Evolutionary conservation across 1,284 basidiomycete genomes (phyloP).

Genomic region (Neonothopanus nambi): DNA sequence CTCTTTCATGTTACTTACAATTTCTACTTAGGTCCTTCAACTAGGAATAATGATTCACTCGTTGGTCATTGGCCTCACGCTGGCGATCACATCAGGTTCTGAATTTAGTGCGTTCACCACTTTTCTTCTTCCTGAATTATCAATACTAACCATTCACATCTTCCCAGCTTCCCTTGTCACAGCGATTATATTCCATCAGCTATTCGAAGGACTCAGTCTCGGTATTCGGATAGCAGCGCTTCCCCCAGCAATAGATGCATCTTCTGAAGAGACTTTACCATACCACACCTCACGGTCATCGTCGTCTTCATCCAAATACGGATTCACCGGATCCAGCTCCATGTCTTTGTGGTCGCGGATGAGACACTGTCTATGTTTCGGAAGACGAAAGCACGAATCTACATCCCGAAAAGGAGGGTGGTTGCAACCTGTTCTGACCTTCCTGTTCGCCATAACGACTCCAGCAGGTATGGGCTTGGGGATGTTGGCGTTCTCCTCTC

Average conservation of each 20-base stretch:
- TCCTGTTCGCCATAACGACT: conserved; percentile 71
- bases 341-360: background rate
- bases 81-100: conserved; percentile 63
- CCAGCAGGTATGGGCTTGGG: conserved; percentile 67
- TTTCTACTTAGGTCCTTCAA: conserved; percentile 60
- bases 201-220: conserved; percentile 78
- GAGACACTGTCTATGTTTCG: no score
- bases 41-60: conserved; percentile 83
- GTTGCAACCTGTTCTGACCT: conserved; percentile 56
- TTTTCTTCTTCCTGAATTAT: background rate
- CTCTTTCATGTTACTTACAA: no score
- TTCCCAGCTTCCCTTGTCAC: conserved; percentile 64
- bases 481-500: conserved; percentile 42
- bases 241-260: conserved; percentile 33
- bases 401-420: conserved; percentile 20
- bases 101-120: conserved; percentile 63
- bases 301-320: background rate
- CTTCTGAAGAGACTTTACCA: background rate
- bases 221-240: conserved; percentile 75
- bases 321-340: background rate
- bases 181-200: conserved; percentile 76
- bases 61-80: conserved; percentile 72
- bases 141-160: conserved; percentile 8
- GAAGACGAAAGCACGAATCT: background rate
- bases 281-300: background rate